Base-by-base conservation (phyloP, 345 rosid species). In the Gossypium arboreum region DNA sequence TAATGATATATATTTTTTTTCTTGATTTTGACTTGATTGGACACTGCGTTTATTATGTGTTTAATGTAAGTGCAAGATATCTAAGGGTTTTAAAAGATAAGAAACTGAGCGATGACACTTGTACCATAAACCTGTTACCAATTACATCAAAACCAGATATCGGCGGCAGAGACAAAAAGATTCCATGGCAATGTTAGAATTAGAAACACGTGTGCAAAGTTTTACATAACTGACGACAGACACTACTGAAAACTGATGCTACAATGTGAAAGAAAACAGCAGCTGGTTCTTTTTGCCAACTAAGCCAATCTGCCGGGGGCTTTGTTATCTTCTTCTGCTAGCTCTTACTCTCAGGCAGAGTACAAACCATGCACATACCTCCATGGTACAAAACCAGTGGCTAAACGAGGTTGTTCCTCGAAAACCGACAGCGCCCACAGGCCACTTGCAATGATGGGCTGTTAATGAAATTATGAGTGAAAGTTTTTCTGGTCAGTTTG, bases 341-440 rank as follows among this genome's bases (percentile, higher is more conserved):
- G 66, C 51, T 65, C 27, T 29, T 64, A 56, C 69, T 65, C 18
- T 66, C n/a, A n/a, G 16, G 71, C 27, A 54, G n/a, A 4, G 56
- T 15, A 51, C 56, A 34, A 34, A 51, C 9, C 56, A 5, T 12
- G 67, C 47, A 41, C 44, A 61, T 18, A 27, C 18, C 65, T 13
- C 64, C 41, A 12, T 7, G 4, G 25, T 3, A 9, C 16, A 20
- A 44, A 44, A 10, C 54, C 10, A 44, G 54, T 11, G 34, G 29
- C 71, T 66, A 7, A 45, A 47, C 39, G 68, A 41, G 41, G 56
- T 47, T 39, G 27, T n/a, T 68, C 25, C 39, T 47, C n/a, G 0
- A 22, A 67, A 47, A 68, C 56, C 24, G 56, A 22, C 56, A 47
- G 20, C 52, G 56, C 56, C 72, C 72, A 68, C 56, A 22, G 72